Base-by-base conservation (phyloP, 495 filamentous ascomycete species). In the Talaromyces adpressus region DNA sequence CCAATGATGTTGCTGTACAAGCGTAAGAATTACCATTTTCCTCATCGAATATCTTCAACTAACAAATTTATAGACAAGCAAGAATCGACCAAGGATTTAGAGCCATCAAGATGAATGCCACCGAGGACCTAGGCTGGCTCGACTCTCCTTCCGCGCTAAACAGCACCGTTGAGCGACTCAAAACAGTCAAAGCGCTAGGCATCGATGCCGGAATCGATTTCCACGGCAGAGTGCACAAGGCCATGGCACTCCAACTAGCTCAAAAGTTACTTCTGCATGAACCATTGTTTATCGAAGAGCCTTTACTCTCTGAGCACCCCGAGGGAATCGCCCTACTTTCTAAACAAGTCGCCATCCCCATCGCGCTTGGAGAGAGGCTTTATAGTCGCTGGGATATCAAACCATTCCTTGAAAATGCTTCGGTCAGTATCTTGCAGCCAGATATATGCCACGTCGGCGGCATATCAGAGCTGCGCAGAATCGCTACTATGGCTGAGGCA, bases 91-190 rank as follows among this genome's bases (percentile, higher is more conserved):
- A 92, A 72, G 90, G 89, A 4, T 90, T 91, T 73, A 84, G 77
- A 25, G 79, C 84, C 4, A 78, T 91, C 60, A 92, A 91, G 70
- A 92, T 92, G 89, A 92, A 93, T 67, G 89, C 84, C 14, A 91
- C 89, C 2, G 89, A 86, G 68, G 89, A 91, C 65, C 72, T 91
- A 22, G 87, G 87, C 63, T 92, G 89, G 89, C 79, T 92, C 2
- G 89, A 92, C 71, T 88, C 87, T 11, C 89, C 89, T 6, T 71
- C 75, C 8, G 81, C 76, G 2, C 75, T 93, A 4, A 77, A 87
- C 16, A 75, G 81, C 22, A 85, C 82, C 64, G 84, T 91, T 1
- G 86, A 90, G 66, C 79, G 89, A 41, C 36, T 41, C 0, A 41
- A 41, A 6, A 41, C 36, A 14, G 36, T 41, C 12, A 41, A 41